phyloP scores from a whole-genome alignment of 2,329 filamentous ascomycete genomes.

The Rhynchosporium secalis region DNA sequence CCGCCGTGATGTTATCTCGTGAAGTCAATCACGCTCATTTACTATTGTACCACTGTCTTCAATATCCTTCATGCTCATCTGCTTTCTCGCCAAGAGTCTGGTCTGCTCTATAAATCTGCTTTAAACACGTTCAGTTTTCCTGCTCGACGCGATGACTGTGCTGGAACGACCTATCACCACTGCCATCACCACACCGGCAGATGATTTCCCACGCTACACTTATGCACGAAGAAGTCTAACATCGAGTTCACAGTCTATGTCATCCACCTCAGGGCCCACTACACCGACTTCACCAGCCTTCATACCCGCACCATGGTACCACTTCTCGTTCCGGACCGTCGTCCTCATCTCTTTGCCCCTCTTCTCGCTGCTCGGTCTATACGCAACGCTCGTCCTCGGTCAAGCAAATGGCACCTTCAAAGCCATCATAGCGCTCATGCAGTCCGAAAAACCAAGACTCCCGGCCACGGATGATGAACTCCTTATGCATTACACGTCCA shows the following conservation, averaged over 20 bases:
- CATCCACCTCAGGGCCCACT: not conserved
- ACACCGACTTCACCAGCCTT: slow-evolving; percentile 1
- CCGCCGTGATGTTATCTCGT: not conserved
- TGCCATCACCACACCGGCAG: not conserved
- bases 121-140: not conserved
- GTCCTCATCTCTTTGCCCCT: slow-evolving; percentile 29
- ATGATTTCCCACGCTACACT: not conserved
- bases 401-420: slow-evolving; percentile 31
- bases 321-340: slow-evolving; percentile 22
- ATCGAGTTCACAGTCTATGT: not conserved
- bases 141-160: slow-evolving; percentile 11
- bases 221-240: slow-evolving; percentile 11
- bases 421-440: slow-evolving; percentile 19
- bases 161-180: not conserved
- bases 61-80: not conserved
- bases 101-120: not conserved
- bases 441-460: slow-evolving; percentile 22
- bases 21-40: slow-evolving; percentile 4
- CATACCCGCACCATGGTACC: slow-evolving; percentile 18
- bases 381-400: slow-evolving; percentile 25
- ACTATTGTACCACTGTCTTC: not conserved
- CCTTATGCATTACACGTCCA: slow-evolving; percentile 30
- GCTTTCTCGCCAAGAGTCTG: not conserved
- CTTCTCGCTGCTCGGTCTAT: slow-evolving; percentile 26
- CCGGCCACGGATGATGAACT: slow-evolving; percentile 26